phyloP scores from a whole-genome alignment of 139 green algal genomes.

The Spirogloea muscicola region DNA sequence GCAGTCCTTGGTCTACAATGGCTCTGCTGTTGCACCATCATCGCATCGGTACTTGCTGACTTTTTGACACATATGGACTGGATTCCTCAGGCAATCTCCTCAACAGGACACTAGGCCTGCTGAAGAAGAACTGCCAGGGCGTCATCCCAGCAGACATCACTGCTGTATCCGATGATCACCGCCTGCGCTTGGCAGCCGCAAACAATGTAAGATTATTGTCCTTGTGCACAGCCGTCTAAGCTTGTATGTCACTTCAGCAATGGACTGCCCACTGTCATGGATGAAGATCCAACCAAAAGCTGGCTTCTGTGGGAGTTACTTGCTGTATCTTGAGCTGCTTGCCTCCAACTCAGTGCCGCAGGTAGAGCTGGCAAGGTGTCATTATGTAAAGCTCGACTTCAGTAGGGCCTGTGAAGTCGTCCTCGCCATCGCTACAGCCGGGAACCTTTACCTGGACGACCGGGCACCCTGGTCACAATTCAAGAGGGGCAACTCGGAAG shows the following conservation, averaged over 20 bases:
- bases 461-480: constrained; percentile 41
- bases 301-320: not conserved
- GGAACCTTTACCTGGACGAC: constrained; percentile 82
- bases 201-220: too few species aligned
- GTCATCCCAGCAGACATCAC: constrained; percentile 51
- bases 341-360: constrained; percentile 6
- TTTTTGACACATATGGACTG: too few species aligned
- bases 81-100: constrained; percentile 83
- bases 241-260: too few species aligned
- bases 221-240: too few species aligned
- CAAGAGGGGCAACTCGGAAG: constrained; percentile 63
- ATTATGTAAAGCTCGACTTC: constrained; percentile 69
- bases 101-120: constrained; percentile 78
- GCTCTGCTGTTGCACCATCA: too few species aligned
- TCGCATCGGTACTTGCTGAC: too few species aligned
- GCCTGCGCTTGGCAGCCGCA: constrained; percentile 57
- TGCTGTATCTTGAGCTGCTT: constrained; percentile 8
- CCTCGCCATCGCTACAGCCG: constrained; percentile 58
- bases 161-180: constrained; percentile 53
- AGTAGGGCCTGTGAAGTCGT: constrained; percentile 65
- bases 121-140: constrained; percentile 74
- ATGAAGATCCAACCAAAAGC: too few species aligned
- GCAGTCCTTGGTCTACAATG: too few species aligned
- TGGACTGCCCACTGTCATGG: too few species aligned
- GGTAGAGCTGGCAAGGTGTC: constrained; percentile 16